A percentile compares a stretch with the other conserved stretches of the same genome.
Conservation (phyloP, 169 alveolate species). For the Plasmodium reichenowi region DNA sequence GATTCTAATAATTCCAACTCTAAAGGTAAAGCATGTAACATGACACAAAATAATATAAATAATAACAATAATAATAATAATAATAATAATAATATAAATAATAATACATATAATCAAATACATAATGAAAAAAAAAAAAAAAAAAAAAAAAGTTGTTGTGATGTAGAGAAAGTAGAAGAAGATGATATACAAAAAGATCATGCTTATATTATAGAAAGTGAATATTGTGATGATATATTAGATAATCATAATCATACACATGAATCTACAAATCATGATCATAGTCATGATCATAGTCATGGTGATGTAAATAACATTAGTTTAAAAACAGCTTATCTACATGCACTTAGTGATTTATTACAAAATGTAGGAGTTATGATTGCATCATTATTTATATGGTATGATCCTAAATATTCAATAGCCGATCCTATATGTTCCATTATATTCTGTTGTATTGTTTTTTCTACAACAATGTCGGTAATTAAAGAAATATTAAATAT, state of each 20-base stretch:
- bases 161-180: not conserved
- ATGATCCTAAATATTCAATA: conserved; percentile 87
- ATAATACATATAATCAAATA: not conserved
- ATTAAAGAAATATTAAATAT: conserved; percentile 93
- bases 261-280: conserved; percentile 21
- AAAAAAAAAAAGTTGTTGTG: conserved; percentile 22
- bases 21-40: not conserved
- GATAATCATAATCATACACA: conserved; percentile 10
- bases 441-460: conserved; percentile 93
- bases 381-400: conserved; percentile 93
- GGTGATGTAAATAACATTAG: conserved; percentile 87
- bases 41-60: conserved; percentile 18
- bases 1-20: too few species aligned
- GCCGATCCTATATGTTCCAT: conserved; percentile 97
- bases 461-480: conserved; percentile 94
- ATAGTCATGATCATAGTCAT: conserved; percentile 36
- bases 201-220: conserved; percentile 21
- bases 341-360: conserved; percentile 95
- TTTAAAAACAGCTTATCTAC: conserved; percentile 94
- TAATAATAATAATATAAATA: conserved; percentile 2
- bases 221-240: conserved; percentile 14
- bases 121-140: conserved; percentile 8
- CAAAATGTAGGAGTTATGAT: conserved; percentile 95
- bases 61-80: conserved; percentile 4
- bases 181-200: not conserved